A percentile compares a stretch with the other conserved stretches of the same genome.
Evolutionary conservation across 2,329 filamentous ascomycete species (phyloP).

Genomic region (Fusarium nygamai): DNA sequence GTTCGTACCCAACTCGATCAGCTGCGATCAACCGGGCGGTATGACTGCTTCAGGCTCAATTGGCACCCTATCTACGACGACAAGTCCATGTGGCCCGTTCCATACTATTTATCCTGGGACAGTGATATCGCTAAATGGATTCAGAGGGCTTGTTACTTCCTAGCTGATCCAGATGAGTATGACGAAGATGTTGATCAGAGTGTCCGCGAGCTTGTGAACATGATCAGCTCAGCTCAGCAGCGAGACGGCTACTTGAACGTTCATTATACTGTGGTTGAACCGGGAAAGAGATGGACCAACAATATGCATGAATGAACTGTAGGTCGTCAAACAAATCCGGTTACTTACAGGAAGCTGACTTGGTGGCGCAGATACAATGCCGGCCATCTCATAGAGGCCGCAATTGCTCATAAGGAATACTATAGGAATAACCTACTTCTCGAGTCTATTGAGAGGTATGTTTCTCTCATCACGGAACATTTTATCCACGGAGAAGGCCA

Average conservation of each 20-base stretch:
- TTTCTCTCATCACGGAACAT: slow-evolving; percentile 59
- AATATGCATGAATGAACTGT: slow-evolving; percentile 71
- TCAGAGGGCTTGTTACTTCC: slow-evolving; percentile 8
- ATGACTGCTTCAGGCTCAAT: slow-evolving; percentile 65
- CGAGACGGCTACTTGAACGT: slow-evolving; percentile 70
- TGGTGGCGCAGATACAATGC: slow-evolving; percentile 60
- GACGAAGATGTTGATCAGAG: slow-evolving; percentile 17
- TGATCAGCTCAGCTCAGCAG: slow-evolving; percentile 66
- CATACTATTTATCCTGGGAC: slow-evolving; percentile 69
- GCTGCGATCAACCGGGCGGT: slow-evolving; percentile 63
- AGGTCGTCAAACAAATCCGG: slow-evolving; percentile 36
- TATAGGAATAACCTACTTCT: slow-evolving; percentile 63
- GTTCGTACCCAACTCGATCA: slow-evolving; percentile 62
- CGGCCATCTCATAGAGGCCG: slow-evolving; percentile 70
- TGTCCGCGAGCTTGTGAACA: slow-evolving; percentile 59
- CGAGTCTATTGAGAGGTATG: slow-evolving; percentile 34
- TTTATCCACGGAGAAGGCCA: slow-evolving; percentile 63
- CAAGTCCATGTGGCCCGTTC: slow-evolving; percentile 61
- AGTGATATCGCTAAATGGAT: slow-evolving; percentile 36
- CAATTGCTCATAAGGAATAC: slow-evolving; percentile 63
- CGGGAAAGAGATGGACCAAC: slow-evolving; percentile 64
- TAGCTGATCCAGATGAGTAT: neutral
- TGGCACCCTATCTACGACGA: slow-evolving; percentile 66
- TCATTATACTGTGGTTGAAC: slow-evolving; percentile 68
- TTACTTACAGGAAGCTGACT: neutral